Evolutionary conservation across 2,329 filamentous ascomycete species (phyloP).

Genomic region (Penicillium griseofulvum): DNA sequence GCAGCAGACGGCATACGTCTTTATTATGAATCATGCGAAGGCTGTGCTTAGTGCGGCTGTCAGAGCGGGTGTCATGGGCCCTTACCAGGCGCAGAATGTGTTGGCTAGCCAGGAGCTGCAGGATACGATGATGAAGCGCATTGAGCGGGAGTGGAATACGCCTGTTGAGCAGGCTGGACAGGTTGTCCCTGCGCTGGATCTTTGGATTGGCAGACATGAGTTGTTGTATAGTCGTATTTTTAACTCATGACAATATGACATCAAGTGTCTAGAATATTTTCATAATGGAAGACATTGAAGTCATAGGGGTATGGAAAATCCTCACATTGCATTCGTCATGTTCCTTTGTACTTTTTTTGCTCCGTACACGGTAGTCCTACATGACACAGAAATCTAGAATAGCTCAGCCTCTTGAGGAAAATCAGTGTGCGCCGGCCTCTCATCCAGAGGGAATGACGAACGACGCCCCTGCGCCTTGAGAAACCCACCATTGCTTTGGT

Average conservation of each 20-base stretch:
- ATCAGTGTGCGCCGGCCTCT: slow-evolving; percentile 16
- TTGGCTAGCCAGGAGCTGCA: slow-evolving; percentile 55
- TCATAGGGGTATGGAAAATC: neutral
- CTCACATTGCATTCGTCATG: slow-evolving; percentile 24
- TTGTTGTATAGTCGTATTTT: slow-evolving; percentile 66
- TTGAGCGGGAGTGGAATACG: slow-evolving; percentile 50
- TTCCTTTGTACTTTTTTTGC: slow-evolving; percentile 17
- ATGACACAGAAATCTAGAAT: slow-evolving; percentile 24
- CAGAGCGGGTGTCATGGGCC: slow-evolving; percentile 62
- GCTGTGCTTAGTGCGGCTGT: slow-evolving; percentile 63
- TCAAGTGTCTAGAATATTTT: neutral
- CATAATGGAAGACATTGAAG: neutral
- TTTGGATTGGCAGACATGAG: slow-evolving; percentile 66
- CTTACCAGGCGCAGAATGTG: slow-evolving; percentile 62
- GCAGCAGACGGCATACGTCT: slow-evolving; percentile 58
- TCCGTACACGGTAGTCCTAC: slow-evolving; percentile 34
- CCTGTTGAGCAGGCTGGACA: slow-evolving; percentile 58
- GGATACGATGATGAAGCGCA: slow-evolving; percentile 49
- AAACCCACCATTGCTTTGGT: slow-evolving; percentile 1
- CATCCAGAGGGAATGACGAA: slow-evolving; percentile 17
- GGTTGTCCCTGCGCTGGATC: slow-evolving; percentile 59
- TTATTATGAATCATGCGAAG: slow-evolving; percentile 63
- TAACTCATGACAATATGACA: slow-evolving; percentile 52
- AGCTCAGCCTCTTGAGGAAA: slow-evolving; percentile 9
- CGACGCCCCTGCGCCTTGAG: slow-evolving; percentile 14